Base-by-base conservation (phyloP, 495 filamentous ascomycete genomes). In the Penicillium cinerascens region DNA sequence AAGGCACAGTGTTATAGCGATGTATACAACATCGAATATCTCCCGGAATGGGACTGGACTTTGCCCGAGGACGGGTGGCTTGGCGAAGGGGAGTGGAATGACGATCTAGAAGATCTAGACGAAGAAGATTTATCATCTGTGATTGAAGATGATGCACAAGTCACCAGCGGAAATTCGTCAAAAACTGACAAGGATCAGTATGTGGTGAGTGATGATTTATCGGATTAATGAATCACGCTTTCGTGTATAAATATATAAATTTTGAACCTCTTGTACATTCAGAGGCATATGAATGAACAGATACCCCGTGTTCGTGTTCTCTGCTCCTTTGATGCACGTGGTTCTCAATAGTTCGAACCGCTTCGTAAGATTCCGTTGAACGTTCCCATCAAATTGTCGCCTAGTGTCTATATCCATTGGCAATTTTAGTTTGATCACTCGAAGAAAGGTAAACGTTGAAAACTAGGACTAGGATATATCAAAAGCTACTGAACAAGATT, bases 1-100 rank as follows among this genome's bases (percentile, higher is more conserved):
- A 63, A 66, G 42, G 44, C 38, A 16, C 62, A 65, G 29, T 72
- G 69, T 25, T 69, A 67, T 20, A 33, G 36, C 8, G 58, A 72
- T 58, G 61, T 71, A 17, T 72, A 71, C 54, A 61, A 46, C 1
- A 51, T 66, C 29, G 59, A 63, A 10, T 56, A 47, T 44, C 20
- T 52, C 10, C 40, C 44, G 3, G 36, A 44, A 15, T 37, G 37
- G 37, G 37, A 39, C 16, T 39, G 37, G 37, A 2, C 37, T 16
- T 17, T 39, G 37, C 1, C 37, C 16, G 15, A 18, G 37, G 37
- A 39, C 5, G 37, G 18, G 7, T 39, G 37, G 37, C 4, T 20
- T 39, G 37, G 4, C 7, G 5, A 16, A 7, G 37, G 10, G 13
- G 18, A 3, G 37, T 6, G 37, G n/a, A 11, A 20, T 3, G 37